Conservation (phyloP, 768 basidiomycete genomes). For the Mycena olivaceomarginata region DNA sequence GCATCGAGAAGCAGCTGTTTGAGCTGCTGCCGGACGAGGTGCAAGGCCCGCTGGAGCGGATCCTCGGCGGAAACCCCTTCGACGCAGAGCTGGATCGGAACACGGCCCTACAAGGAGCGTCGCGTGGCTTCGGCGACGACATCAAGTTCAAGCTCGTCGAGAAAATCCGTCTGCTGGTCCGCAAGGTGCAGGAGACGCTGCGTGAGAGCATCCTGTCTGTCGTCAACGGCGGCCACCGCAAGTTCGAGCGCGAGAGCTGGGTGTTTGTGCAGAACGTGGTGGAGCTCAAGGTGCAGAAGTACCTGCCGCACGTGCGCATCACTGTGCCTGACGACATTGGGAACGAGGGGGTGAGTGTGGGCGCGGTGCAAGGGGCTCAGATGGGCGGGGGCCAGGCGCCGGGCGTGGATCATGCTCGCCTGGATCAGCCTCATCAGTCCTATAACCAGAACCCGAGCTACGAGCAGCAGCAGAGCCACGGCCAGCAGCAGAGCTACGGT, state of each 20-base stretch:
- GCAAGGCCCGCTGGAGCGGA: background rate
- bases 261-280: background rate
- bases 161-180: background rate
- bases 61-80: constrained; percentile 1
- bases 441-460: constrained; percentile 1
- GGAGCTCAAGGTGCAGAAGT: background rate
- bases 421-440: background rate
- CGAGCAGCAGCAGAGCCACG: too few species aligned
- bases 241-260: constrained; percentile 1
- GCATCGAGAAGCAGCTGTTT: constrained; percentile 1
- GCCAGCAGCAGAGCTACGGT: background rate
- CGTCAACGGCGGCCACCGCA: background rate
- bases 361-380: background rate
- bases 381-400: constrained; percentile 1
- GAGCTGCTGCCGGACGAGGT: background rate
- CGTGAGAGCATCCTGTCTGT: background rate
- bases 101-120: background rate
- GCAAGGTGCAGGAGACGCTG: background rate
- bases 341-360: background rate
- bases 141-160: background rate
- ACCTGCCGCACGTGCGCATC: background rate
- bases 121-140: background rate
- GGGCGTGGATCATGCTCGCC: background rate
- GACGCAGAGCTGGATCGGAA: background rate
- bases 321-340: background rate